Conservation (phyloP, 2,329 filamentous ascomycete genomes). For the Immersiporthe knoxdaviesiana region DNA sequence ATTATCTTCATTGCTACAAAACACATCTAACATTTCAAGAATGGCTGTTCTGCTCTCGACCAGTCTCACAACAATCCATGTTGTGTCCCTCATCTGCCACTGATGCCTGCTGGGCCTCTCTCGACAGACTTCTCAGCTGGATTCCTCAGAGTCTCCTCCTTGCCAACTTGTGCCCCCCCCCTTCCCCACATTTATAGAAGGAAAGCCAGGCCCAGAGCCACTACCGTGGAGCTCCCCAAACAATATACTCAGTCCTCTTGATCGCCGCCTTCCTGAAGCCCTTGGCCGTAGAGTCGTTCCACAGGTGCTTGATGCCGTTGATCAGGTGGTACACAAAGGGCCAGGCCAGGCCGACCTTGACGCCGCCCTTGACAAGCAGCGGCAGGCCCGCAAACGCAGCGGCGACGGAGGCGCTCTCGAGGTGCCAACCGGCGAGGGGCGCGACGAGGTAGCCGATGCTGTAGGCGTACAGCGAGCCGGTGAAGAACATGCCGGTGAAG, state of each 20-base stretch:
- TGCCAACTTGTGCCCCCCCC: background rate
- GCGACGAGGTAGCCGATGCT: conserved; percentile 79
- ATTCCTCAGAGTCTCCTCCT: too few species aligned
- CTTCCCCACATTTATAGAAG: conserved; percentile 44
- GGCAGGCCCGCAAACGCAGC: conserved; percentile 64
- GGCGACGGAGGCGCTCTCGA: conserved; percentile 63
- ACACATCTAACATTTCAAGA: background rate
- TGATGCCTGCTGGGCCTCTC: background rate
- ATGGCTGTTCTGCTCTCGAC: background rate
- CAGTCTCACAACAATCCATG: background rate
- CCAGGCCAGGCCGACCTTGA: conserved; percentile 61
- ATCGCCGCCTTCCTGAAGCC: conserved; percentile 56
- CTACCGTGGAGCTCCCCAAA: conserved; percentile 53
- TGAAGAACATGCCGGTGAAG: conserved; percentile 77
- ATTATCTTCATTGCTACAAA: background rate
- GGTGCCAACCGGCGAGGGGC: conserved; percentile 69
- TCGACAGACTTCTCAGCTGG: too few species aligned
- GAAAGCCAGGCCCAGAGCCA: conserved; percentile 51
- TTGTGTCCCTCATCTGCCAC: background rate
- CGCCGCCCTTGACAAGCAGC: conserved; percentile 58
- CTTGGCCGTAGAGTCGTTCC: conserved; percentile 52
- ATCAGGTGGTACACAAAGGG: conserved; percentile 62
- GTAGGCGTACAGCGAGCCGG: conserved; percentile 78
- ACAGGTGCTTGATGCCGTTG: conserved; percentile 59
- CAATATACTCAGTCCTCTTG: conserved; percentile 48